Base-by-base conservation (phyloP, 306 rosid genomes). In the Astragalus glycyphyllos region DNA sequence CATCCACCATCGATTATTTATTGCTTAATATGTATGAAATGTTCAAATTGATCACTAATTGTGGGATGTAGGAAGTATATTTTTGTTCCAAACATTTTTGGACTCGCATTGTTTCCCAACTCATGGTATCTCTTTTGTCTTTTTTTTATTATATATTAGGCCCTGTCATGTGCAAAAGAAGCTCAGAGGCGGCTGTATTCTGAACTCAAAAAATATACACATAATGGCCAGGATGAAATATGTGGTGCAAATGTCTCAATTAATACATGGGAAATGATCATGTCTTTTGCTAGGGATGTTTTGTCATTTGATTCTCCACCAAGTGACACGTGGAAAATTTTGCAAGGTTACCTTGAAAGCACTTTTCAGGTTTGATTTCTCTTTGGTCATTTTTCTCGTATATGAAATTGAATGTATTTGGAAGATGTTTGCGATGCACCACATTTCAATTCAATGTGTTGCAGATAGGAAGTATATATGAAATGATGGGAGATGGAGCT, bases 81-180 rank as follows among this genome's bases (percentile, higher is more conserved):
- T 26, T 20, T 26, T 26, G 31, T 26, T 26, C 31, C 3, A 26
- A 26, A 26, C 3, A 26, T 26, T 26, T 38, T 51, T 79, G 46
- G 11, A 6, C 51, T 69, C 14, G n/a, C 73, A 4, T 61, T 59
- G 11, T 49, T 77, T 56, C 26, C 40, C 41, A 38, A 51, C 26
- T 67, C 6, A 59, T 15, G 14, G 34, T 55, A 48, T 16, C 23
- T 31, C 32, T 48, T 60, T 8, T 32, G 31, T 3, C 16, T 53
- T 56, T 12, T 67, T 55, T 67, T 55, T 59, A 44, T 32, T 17
- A 26, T 26, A 26, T 75, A 31, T 45, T 73, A 91, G 97, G 97
- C 96, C 73, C 90, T 91, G 76, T 64, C 78, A 60, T 91, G 72
- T 71, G 97, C 97, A 37, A 87, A 85, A 83, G 88, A 26, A 26